Evolutionary conservation across 768 basidiomycete genomes (phyloP), one percentile per base, ranked within the genome.

Genomic region (Lentinula guzmanii): DNA sequence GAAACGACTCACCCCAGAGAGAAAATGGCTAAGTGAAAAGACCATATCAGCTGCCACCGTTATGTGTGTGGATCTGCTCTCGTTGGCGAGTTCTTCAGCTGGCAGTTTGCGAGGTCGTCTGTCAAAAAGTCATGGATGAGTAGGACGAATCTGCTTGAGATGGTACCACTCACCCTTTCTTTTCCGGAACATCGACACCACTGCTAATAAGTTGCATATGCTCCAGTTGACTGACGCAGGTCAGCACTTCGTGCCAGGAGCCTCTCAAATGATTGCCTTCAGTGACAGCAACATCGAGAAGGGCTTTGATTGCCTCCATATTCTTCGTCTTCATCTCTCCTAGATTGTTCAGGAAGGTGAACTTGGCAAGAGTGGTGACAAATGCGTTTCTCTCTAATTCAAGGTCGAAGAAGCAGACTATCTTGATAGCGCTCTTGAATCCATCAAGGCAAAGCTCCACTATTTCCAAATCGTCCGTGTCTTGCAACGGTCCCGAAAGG

Each of bases 251-350:
- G 66, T 90, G 89, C 97, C 97, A 99, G 18, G 91, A 94, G 1
- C 88, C 89, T 76, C 95, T 97, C 63, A 99, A 82, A 70, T 93
- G 88, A 71, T 97, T 98, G 63, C 97, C 97, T 71, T 99, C 95
- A n/a, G 85, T 90, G 43, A 96, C 90, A 15, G 97, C 96, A 48
- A 99, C 86, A 69, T 98, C 97, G 10, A 99, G 77, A 56, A 99
- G 79, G 2, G 93, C 77, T 74, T 98, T 98, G 77, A 99, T 98
- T 5, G 96, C 97, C 71, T 98, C 97, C 86, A 99, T 97, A 70
- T 98, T 98, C 79, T 98, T 98, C 37, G 93, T 82, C 76, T 94
- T 95, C 97, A 99, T 99, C 78, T 98, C 97, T 59, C 95, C 94
- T 4, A 98, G 76, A 70, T 99, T 98, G 73, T 92, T 98, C 64